Percentiles rank a stretch among this genome's conserved stretches.
phyloP scores from a whole-genome alignment of 257 asterid genomes.

The Coffea canephora region DNA sequence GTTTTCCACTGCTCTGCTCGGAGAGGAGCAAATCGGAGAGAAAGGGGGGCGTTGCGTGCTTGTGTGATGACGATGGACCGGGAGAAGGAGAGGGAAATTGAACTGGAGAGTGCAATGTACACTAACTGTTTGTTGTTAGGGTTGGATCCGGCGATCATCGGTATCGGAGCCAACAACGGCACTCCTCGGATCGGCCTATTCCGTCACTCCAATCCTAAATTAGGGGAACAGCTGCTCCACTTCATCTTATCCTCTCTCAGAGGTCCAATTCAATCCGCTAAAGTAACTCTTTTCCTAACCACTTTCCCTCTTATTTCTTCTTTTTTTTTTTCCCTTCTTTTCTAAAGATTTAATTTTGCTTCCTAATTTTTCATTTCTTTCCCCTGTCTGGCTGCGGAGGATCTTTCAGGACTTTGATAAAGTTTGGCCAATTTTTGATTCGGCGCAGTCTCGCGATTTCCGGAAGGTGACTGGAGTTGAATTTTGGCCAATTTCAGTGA shows the following conservation, averaged over 20 bases:
- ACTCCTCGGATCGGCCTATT: slow-evolving; percentile 86
- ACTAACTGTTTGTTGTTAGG: slow-evolving; percentile 97
- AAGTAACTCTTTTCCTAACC: slow-evolving; percentile 32
- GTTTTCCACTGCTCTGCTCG: not conserved
- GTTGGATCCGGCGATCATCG: slow-evolving; percentile 89
- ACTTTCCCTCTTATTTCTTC: not conserved
- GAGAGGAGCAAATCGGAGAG: slow-evolving; percentile 16
- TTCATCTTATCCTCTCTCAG: slow-evolving; percentile 92
- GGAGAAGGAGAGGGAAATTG: slow-evolving; percentile 98
- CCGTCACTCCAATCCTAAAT: slow-evolving; percentile 97
- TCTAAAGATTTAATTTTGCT: not conserved
- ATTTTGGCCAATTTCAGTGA: slow-evolving; percentile 8
- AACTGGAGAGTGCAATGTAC: slow-evolving; percentile 99
- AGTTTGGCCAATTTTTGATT: slow-evolving; percentile 99
- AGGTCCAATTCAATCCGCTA: slow-evolving; percentile 95
- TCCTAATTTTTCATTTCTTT: slow-evolving; percentile 4
- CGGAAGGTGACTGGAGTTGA: slow-evolving; percentile 59
- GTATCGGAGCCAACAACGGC: slow-evolving; percentile 80
- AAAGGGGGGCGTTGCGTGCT: not conserved
- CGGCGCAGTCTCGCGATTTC: slow-evolving; percentile 98
- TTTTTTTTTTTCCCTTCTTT: not conserved
- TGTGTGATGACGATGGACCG: slow-evolving; percentile 94
- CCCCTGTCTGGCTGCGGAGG: slow-evolving; percentile 20
- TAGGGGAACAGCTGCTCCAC: slow-evolving; percentile 96
- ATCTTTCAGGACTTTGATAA: slow-evolving; percentile 85